Base-by-base conservation (phyloP, 768 basidiomycete genomes). In the Nevesoporus exiguus region DNA sequence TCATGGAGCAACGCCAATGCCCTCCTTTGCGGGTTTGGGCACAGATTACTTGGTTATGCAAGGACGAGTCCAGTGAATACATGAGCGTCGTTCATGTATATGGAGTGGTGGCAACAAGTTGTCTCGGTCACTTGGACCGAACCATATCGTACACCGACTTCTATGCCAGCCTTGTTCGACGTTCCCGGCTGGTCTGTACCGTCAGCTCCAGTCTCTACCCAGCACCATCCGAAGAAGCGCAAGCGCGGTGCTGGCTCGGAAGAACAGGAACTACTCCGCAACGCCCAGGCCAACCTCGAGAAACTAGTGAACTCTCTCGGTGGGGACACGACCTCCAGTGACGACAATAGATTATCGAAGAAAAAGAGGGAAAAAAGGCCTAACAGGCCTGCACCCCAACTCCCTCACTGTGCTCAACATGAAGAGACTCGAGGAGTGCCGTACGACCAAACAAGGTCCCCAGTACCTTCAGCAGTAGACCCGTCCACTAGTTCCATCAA, bases 131-230 rank as follows among this genome's bases (percentile, higher is more conserved):
- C 56, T 40, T 49, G 50, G 27, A 56, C 52, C 40, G 50, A 51
- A 40, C 51, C 10, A 52, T 40, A 48, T 33, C 53, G 13, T 17
- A 24, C 48, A 31, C 30, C 33, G 2, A 46, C 47, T 47, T 52
- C 2, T 21, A 66, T 68, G 66, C 49, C 63, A 29, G 65, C 77
- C 53, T 72, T 81, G 58, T 88, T 89, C 68, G 74, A 85, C 40
- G 81, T 88, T 19, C 82, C 86, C 4, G 87, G 87, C 17, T 89
- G 87, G 87, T 76, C 80, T 29, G 70, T 88, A 14, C 69, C 76
- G 34, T 66, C 74, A 21, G 68, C 57, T 0, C 78, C 80, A 7
- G 66, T 81, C 42, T 53, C 71, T 29, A 70, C 74, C 40, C 61
- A 70, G 6, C 60, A 55, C 34, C 66, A 67, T 22, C 56, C 66